Evolutionary conservation across 306 rosid genomes (phyloP).

Genomic region (Malus fusca): DNA sequence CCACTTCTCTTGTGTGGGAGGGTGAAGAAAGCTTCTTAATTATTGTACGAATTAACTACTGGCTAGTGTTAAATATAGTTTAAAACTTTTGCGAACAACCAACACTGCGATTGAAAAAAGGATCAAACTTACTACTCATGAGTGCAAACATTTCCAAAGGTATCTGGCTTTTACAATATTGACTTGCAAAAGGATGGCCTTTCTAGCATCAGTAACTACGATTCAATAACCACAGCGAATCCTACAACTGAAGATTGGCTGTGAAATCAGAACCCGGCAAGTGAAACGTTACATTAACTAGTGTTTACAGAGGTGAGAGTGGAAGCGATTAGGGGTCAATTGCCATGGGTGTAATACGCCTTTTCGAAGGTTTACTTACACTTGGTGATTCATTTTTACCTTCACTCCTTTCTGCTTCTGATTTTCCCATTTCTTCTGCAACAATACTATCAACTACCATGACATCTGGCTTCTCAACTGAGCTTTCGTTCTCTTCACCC

Average conservation of each 20-base stretch:
- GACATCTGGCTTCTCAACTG: slow-evolving; percentile 19
- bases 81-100: too few relatives aligned
- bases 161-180: too few relatives aligned
- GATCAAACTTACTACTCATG: too few relatives aligned
- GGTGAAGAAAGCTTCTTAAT: too few relatives aligned
- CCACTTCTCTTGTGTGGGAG: too few relatives aligned
- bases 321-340: slow-evolving; percentile 28
- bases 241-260: not conserved
- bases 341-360: slow-evolving; percentile 47
- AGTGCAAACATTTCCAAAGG: too few relatives aligned
- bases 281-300: not conserved
- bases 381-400: slow-evolving; percentile 19
- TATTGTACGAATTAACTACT: too few relatives aligned
- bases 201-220: not conserved
- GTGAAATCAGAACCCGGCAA: not conserved
- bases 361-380: slow-evolving; percentile 31
- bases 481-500: slow-evolving; percentile 4
- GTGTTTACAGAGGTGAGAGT: slow-evolving; percentile 8
- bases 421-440: slow-evolving; percentile 4
- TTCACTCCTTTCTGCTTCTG: slow-evolving; percentile 19
- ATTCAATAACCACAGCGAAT: not conserved
- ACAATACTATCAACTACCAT: slow-evolving; percentile 9
- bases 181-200: not conserved
- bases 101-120: too few relatives aligned
- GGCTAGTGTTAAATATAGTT: too few relatives aligned